Evolutionary conservation across 2,329 filamentous ascomycete species (phyloP), one percentile per base, ranked within the genome.

Genomic region (Claviceps humidiphila): DNA sequence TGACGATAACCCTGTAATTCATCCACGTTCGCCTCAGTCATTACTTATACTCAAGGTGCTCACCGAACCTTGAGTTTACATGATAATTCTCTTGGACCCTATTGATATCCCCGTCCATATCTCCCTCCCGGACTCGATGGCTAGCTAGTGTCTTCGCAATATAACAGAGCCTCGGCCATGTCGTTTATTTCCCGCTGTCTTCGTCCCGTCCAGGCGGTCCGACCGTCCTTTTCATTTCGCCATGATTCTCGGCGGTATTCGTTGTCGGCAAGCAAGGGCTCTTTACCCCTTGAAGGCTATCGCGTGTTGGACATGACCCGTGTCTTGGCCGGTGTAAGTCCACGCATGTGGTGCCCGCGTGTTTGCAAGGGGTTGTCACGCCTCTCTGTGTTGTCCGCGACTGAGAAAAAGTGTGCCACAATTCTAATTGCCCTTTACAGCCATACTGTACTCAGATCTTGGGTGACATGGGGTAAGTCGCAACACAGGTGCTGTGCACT

Each of bases 361-460:
- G 30, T 11, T 34, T 34, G 30, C 30, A 9, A 34, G 9, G 30
- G 30, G 30, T 3, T 34, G 9, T 34, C 30, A 34, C 9, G 30
- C 30, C 30, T 34, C 30, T 34, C 9, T 34, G 9, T 11, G 8
- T 30, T 30, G 30, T 34, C 9, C 3, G 30, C 30, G 30, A 24
- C 20, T 6, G 16, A 24, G 11, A 4, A 5, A 14, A 14, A 14
- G 20, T 16, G 11, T 24, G 20, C 20, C 13, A 24, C 6, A 2
- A 24, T 1, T 43, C 51, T 40, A 13, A 42, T n/a, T 16, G 14
- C 8, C 11, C 34, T n/a, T 39, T 11, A 14, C 24, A 97, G 89
- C 93, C 93, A 58, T 97, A 97, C 64, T 96, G 89, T 62, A 97
- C 93, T 40, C 93, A 98, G 67, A 96, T 98, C 51, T 72, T 98